Percentiles rank a stretch among this genome's conserved stretches.
Evolutionary conservation across 331 rosid genomes (phyloP).

Genomic region (Rhamnella rubrinervis): DNA sequence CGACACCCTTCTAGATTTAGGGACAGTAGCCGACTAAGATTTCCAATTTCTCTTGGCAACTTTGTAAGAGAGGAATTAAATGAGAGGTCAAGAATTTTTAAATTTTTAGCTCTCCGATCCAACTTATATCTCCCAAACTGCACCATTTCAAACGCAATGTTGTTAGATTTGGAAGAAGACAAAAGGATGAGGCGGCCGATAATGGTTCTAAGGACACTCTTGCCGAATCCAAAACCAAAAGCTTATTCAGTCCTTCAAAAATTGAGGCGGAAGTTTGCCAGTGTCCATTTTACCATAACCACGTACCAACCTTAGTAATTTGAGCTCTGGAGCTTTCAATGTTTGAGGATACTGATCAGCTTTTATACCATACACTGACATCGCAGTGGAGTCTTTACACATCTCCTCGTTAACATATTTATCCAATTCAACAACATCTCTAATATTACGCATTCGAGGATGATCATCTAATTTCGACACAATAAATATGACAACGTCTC

Average conservation of each 20-base stretch:
- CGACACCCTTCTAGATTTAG: not conserved
- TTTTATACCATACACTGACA: not conserved
- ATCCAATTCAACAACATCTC: not conserved
- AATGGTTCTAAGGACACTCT: too few species aligned
- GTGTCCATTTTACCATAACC: not conserved
- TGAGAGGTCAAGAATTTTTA: not conserved
- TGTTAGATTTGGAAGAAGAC: not conserved
- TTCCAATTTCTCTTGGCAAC: not conserved
- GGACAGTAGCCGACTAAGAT: not conserved
- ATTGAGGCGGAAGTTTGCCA: not conserved
- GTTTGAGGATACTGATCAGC: not conserved
- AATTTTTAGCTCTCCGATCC: not conserved
- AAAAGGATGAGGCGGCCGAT: not conserved
- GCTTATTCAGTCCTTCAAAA: not conserved
- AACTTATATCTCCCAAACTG: not conserved
- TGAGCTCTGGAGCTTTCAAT: not conserved
- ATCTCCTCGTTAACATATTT: too few species aligned
- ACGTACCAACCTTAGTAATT: not conserved
- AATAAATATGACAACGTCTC: not conserved
- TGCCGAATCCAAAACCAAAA: not conserved
- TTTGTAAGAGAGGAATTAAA: not conserved
- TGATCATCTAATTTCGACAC: not conserved
- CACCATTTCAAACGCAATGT: not conserved
- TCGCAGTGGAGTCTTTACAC: not conserved
- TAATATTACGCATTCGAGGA: not conserved